phyloP scores from a whole-genome alignment of 1,139 yeast genomes.

The Pichiaceae sp. region DNA sequence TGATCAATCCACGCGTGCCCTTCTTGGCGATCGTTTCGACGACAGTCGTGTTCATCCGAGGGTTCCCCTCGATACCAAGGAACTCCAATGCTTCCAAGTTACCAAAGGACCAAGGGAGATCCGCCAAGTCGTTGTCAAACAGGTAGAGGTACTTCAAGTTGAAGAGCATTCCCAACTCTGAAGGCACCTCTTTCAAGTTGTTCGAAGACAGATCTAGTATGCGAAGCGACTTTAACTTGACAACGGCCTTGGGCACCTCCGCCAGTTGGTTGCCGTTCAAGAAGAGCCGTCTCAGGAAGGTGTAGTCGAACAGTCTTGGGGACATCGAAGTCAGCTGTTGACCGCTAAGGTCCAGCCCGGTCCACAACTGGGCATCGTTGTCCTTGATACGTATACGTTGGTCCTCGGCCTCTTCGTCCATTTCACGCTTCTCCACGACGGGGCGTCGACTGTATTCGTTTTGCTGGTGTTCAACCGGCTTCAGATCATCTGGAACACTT shows the following conservation, averaged over 20 bases:
- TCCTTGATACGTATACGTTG: constrained; percentile 68
- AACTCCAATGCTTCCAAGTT: constrained; percentile 77
- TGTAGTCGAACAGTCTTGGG: constrained; percentile 70
- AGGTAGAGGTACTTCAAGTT: constrained; percentile 75
- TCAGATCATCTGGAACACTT: constrained; percentile 16
- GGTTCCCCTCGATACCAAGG: constrained; percentile 91
- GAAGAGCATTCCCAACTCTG: constrained; percentile 76
- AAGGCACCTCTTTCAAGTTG: constrained; percentile 59
- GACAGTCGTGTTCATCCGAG: constrained; percentile 51
- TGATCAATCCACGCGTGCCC: constrained; percentile 79
- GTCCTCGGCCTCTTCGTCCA: constrained; percentile 72
- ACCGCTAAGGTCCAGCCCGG: constrained; percentile 86
- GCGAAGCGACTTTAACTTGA: constrained; percentile 63
- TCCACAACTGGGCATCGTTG: constrained; percentile 81
- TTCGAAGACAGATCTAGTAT: constrained; percentile 84
- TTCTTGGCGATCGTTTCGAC: constrained; percentile 67
- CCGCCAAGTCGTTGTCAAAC: constrained; percentile 75
- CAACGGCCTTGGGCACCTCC: constrained; percentile 59
- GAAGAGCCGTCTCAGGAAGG: constrained; percentile 79
- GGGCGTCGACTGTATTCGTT: constrained; percentile 1
- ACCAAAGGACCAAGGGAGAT: constrained; percentile 81
- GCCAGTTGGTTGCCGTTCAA: constrained; percentile 79
- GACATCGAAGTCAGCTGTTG: constrained; percentile 71
- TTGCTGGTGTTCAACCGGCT: constrained; percentile 11
- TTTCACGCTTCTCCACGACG: constrained; percentile 28